A percentile compares a stretch with the other conserved stretches of the same genome.
Conservation (phyloP, 345 rosid species). For the Rhizophora apiculata region DNA sequence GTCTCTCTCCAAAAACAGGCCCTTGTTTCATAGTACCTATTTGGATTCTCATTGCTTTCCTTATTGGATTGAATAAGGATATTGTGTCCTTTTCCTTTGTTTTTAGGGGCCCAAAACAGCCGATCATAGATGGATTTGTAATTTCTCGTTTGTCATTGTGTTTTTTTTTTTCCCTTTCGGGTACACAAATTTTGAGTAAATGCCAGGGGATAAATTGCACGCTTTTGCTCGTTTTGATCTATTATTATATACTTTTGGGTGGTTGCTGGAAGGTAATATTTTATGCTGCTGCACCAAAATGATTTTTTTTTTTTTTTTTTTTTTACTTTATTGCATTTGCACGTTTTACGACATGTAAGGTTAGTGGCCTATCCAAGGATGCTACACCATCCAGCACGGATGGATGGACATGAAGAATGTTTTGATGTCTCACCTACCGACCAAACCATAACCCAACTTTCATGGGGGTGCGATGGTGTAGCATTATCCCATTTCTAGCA, state of each 20-base stretch:
- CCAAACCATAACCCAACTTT: too few relatives aligned
- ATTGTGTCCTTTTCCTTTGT: background rate
- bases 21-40: background rate
- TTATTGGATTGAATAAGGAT: background rate
- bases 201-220: too few relatives aligned
- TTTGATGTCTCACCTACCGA: slow-evolving; percentile 4
- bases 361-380: slow-evolving; percentile 4
- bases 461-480: too few relatives aligned
- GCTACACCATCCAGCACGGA: background rate
- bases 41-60: background rate
- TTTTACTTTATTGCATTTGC: too few relatives aligned
- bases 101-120: slow-evolving; percentile 3
- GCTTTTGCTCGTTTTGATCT: too few relatives aligned
- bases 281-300: too few relatives aligned
- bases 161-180: background rate
- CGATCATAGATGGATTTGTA: background rate
- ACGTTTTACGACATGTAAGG: background rate
- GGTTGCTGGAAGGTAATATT: too few relatives aligned
- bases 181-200: too few relatives aligned
- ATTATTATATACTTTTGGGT: too few relatives aligned
- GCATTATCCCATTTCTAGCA: too few relatives aligned
- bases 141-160: background rate
- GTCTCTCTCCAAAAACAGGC: slow-evolving; percentile 24
- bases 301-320: too few relatives aligned
- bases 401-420: slow-evolving; percentile 12